Evolutionary conservation across 176 grass and related monocot species (phyloP).

Genomic region (Oryza coarctata): DNA sequence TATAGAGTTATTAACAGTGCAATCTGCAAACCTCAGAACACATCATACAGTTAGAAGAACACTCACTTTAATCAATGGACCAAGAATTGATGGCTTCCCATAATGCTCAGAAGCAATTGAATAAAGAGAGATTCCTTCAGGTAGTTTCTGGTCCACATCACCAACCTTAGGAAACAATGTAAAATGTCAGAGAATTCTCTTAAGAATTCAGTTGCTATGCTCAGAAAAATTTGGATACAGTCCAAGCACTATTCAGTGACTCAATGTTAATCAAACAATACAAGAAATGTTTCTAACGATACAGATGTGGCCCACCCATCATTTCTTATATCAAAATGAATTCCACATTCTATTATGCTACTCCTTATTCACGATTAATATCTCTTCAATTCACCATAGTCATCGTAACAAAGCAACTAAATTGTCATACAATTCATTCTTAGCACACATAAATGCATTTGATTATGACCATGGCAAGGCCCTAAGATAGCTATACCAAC

Average conservation of each 20-base stretch:
- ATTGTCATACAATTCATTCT: neutral
- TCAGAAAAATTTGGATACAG: conserved; percentile 9
- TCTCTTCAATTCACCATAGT: neutral
- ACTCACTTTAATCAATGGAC: conserved; percentile 80
- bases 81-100: conserved; percentile 81
- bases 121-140: conserved; percentile 90
- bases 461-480: neutral
- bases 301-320: neutral
- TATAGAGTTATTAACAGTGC: neutral
- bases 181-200: conserved; percentile 16
- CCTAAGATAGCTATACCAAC: neutral
- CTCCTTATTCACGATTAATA: neutral
- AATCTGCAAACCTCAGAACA: conserved; percentile 13
- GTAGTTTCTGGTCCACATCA: conserved; percentile 88
- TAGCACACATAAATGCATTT: neutral
- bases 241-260: neutral
- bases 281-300: neutral
- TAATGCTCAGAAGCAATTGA: conserved; percentile 81
- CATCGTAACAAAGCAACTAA: neutral
- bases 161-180: conserved; percentile 63
- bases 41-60: neutral
- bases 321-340: conserved; percentile 3
- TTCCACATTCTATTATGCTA: neutral
- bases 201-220: neutral
- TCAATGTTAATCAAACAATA: conserved; percentile 11